Conservation (phyloP, 2,329 filamentous ascomycete species). For the Pseudogymnoascus sp. region DNA sequence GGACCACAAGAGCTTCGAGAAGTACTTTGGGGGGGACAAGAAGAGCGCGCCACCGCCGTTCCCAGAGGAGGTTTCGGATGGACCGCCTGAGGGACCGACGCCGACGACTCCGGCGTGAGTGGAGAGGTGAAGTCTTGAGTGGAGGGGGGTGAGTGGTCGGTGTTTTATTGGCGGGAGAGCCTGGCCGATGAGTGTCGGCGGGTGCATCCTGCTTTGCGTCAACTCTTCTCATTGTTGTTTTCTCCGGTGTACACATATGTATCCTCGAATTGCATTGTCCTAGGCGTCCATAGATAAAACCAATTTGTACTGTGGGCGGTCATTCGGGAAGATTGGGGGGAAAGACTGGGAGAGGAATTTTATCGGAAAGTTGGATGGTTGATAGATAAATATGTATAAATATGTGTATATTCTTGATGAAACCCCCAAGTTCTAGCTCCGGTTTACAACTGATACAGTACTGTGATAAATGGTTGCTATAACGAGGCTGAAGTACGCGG, state of each 20-base stretch:
- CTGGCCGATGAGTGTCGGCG: not conserved
- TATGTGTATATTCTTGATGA: not conserved
- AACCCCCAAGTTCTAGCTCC: not conserved
- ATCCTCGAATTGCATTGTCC: conserved; percentile 5
- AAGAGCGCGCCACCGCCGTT: conserved; percentile 50
- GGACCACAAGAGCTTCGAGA: conserved; percentile 78
- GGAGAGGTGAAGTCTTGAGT: not conserved
- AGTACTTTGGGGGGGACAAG: conserved; percentile 70
- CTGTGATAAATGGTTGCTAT: not conserved
- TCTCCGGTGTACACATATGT: conserved; percentile 5
- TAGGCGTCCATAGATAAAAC: conserved; percentile 3
- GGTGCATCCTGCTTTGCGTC: not conserved
- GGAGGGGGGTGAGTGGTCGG: not conserved
- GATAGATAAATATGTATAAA: conserved; percentile 3
- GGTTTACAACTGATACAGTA: not conserved
- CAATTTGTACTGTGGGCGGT: not conserved
- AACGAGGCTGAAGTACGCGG: too few relatives aligned
- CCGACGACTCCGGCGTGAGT: not conserved
- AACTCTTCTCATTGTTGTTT: conserved; percentile 5
- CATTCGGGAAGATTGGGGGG: not conserved
- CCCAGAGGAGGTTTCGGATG: not conserved
- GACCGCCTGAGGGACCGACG: not conserved
- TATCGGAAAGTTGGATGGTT: not conserved
- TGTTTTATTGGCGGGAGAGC: not conserved
- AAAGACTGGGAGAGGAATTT: not conserved